These are phyloP conservation scores for Helotiales sp. DNA, from an alignment of 2,329 filamentous ascomycete genomes.

Conservation along the genomic window DNA sequence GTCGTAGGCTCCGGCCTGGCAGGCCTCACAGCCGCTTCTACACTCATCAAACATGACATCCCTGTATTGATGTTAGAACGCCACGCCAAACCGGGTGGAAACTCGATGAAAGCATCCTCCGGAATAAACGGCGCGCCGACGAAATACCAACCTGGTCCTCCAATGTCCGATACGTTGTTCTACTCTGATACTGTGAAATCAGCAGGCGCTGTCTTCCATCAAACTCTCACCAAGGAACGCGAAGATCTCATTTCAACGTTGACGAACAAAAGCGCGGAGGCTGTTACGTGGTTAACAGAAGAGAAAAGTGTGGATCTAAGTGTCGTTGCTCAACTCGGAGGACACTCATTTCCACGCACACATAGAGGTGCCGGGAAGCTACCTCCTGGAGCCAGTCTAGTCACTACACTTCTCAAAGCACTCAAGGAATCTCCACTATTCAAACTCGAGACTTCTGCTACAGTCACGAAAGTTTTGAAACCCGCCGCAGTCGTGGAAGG, in stretches of 20 bases:
- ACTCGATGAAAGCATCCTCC: constrained; percentile 66
- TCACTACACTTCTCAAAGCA: constrained; percentile 52
- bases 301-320: constrained; percentile 58
- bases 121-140: constrained; percentile 65
- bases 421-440: constrained; percentile 52
- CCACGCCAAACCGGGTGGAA: constrained; percentile 59
- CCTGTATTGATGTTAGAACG: constrained; percentile 60
- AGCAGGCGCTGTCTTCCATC: constrained; percentile 42
- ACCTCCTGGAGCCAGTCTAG: constrained; percentile 60
- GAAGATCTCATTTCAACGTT: constrained; percentile 49
- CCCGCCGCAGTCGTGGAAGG: constrained; percentile 44
- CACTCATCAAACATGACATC: constrained; percentile 52
- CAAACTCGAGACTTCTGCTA: constrained; percentile 50
- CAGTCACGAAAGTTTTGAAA: constrained; percentile 52
- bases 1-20: constrained; percentile 67
- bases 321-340: constrained; percentile 58
- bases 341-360: constrained; percentile 56
- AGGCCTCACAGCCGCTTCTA: constrained; percentile 58
- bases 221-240: constrained; percentile 26
- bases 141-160: constrained; percentile 48
- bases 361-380: constrained; percentile 56
- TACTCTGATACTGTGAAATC: constrained; percentile 58
- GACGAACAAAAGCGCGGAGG: constrained; percentile 46
- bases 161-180: constrained; percentile 44
- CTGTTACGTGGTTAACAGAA: constrained; percentile 57